Base-by-base conservation (phyloP, 2,329 filamentous ascomycete genomes). In the Penicillium fuscoglaucum region DNA sequence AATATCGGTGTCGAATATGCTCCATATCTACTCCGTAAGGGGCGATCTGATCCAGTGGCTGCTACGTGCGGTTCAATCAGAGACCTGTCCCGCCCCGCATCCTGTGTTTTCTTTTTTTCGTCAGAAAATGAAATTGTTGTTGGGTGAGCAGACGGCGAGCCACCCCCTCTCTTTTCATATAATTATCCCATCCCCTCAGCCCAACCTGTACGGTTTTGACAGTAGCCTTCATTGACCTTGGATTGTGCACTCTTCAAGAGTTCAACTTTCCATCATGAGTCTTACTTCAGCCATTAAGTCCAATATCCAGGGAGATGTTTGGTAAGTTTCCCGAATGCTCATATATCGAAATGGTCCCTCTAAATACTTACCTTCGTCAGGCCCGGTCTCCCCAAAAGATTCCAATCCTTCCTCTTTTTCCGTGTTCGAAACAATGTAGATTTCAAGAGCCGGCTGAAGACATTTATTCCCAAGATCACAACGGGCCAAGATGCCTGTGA, bases 291-390 rank as follows among this genome's bases (percentile, higher is more conserved):
- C 31, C 9, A 47, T 46, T 17, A 57, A 40, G 37, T 41, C 47
- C n/a, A 63, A 64, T 40, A 61, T 64, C 8, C 62, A 64, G 46
- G 62, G 62, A 12, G 52, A 62, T 47, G 52, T 64, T 31, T 64
- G 62, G 62, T 63, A 54, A 3, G 57, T 24, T 17, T 49, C 51
- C 51, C 19, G 7, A 33, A 17, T 10, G 5, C 7, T n/a, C 29
- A 48, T 35, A 6, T 21, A 17, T 46, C 33, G 1, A 39, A 49
- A 43, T 46, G 1, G 7, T 33, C 28, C 44, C 45, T 26, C 39
- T 24, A 17, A 44, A 24, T 29, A 37, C 52, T 48, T 10, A 49
- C 6, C 9, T 21, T 9, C 4, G 15, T 40, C 19, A 48, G 54
- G 54, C 54, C 54, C 3, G 54, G 54, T 46, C 31, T 57, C 4